Evolutionary conservation across 306 rosid genomes (phyloP).

Genomic region (Vicia faba): DNA sequence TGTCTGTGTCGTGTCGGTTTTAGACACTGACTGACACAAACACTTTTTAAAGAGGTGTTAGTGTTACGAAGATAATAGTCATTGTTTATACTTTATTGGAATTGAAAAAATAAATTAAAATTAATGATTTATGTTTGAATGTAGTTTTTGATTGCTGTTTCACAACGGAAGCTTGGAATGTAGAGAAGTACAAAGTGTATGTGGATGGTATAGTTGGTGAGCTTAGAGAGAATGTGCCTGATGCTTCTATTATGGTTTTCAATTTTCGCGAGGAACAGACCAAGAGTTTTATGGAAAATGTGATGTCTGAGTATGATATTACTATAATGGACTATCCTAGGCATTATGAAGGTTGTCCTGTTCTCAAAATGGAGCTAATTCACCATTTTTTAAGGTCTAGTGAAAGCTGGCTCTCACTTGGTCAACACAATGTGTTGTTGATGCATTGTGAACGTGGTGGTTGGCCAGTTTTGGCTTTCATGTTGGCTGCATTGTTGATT

Average conservation of each 20-base stretch:
- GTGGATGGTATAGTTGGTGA: constrained; percentile 61
- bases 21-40: too few species aligned
- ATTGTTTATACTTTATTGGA: constrained; percentile 15
- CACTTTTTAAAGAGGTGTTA: too few species aligned
- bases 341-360: constrained; percentile 81
- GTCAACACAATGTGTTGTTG: constrained; percentile 72
- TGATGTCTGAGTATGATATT: constrained; percentile 73
- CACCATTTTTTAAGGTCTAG: constrained; percentile 88
- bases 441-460: constrained; percentile 96
- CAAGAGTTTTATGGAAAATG: constrained; percentile 56
- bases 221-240: constrained; percentile 64
- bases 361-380: constrained; percentile 79
- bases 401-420: constrained; percentile 93
- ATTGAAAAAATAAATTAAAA: not conserved
- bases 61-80: not conserved
- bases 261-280: constrained; percentile 70
- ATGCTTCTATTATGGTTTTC: constrained; percentile 75
- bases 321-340: constrained; percentile 94
- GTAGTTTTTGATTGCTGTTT: constrained; percentile 92
- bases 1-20: too few species aligned
- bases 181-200: constrained; percentile 66
- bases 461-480: constrained; percentile 93
- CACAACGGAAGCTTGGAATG: constrained; percentile 77
- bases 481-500: constrained; percentile 86
- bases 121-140: constrained; percentile 19